Percentiles rank a stretch among this genome's conserved stretches.
Conservation (phyloP, 208 protist species). For the Giardia duodenalis region DNA sequence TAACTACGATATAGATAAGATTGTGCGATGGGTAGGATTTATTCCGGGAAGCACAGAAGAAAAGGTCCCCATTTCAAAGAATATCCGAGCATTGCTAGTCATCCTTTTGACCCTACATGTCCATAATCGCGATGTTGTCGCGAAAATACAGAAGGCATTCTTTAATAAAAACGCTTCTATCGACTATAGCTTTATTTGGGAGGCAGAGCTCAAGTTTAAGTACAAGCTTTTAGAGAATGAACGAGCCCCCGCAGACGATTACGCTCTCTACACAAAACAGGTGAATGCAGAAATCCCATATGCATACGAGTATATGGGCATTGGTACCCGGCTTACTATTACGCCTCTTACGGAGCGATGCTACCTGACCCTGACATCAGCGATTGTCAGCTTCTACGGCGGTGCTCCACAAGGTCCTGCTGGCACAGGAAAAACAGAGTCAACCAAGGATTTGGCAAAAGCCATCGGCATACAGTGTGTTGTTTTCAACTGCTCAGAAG, state of each 20-base stretch:
- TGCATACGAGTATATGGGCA: conserved; percentile 94
- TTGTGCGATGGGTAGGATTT: conserved; percentile 24
- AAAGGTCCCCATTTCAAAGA: background rate
- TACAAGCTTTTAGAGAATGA: background rate
- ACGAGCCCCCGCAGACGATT: background rate
- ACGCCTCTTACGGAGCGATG: conserved; percentile 52
- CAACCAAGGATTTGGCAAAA: conserved; percentile 89
- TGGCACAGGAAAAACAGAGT: conserved; percentile 79
- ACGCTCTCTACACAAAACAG: conserved; percentile 63
- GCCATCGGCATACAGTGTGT: conserved; percentile 81
- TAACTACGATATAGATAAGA: conserved; percentile 1
- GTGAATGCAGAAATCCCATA: conserved; percentile 83
- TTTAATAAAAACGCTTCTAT: conserved; percentile 12
- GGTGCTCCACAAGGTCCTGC: conserved; percentile 52
- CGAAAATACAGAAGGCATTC: background rate
- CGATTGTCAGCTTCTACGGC: conserved; percentile 43
- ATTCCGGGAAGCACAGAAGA: background rate
- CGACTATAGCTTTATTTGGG: conserved; percentile 28
- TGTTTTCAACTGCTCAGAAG: conserved; percentile 94
- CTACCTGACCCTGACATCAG: conserved; percentile 48
- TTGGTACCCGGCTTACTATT: conserved; percentile 76
- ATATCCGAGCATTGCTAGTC: conserved; percentile 16
- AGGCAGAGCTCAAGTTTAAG: conserved; percentile 28
- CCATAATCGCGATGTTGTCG: conserved; percentile 34
- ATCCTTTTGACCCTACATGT: conserved; percentile 35